Base-by-base conservation (phyloP, 352 stramenopile species). In the Globisporangium yorkense region DNA sequence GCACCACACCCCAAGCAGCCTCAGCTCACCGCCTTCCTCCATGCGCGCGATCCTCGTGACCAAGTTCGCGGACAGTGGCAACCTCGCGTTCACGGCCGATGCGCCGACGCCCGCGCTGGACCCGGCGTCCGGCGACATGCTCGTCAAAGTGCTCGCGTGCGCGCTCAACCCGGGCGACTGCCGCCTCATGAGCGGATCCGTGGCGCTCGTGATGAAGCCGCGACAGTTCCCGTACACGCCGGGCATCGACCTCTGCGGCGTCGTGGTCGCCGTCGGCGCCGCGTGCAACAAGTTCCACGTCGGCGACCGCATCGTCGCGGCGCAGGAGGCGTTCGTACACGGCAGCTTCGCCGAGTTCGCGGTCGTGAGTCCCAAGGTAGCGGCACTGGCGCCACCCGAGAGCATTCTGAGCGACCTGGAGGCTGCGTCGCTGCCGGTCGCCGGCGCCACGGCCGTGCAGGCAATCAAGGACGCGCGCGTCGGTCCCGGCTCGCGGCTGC, bases 11-110 rank as follows among this genome's bases (percentile, higher is more conserved):
- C 2, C 39, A 43, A 43, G 39, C 24, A 27, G 39, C 39, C 39
- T 5, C 39, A 5, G 39, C 39, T 43, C 16, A 10, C 16, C 40
- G 4, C n/a, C 40, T 13, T 0, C 40, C 16, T 4, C 2, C 13
- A 80, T 80, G 72, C 74, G 75, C 54, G 61, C 66, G 5, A 59
- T 80, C 46, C 65, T 72, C 18, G 64, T 77, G n/a, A 75, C 72
- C 13, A 54, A 66, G 37, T 75, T 74, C 29, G 61, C 56, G 1
- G 55, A 65, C 8, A 39, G 50, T 15, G 66, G 47, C 35, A 80
- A 72, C 55, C 7, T 80, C 44, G 49, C 44, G 50, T 74, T 72
- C 51, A 57, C 39, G 0, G 27, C 52, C 0, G 64, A 75, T 33
- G 59, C 52, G 0, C 35, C 61, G 1, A 66, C 54, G 49, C 72